phyloP scores from a whole-genome alignment of 106 monocot genomes.

The Platanthera zijinensis region DNA sequence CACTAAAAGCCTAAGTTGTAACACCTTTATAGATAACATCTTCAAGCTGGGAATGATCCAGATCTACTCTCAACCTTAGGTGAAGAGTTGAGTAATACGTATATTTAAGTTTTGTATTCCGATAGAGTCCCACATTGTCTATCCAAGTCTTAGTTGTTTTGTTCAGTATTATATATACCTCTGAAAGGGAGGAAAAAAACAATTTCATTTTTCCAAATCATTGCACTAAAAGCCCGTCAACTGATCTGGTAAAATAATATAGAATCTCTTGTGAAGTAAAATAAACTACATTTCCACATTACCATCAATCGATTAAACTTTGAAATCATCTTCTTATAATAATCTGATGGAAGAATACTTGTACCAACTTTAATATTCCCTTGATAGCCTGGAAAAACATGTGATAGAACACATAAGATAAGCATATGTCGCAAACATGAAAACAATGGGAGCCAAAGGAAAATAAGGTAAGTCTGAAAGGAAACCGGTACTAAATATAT shows the following conservation, averaged over 20 bases:
- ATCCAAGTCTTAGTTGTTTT: too few relatives aligned
- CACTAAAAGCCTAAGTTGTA: too few relatives aligned
- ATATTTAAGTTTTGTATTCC: too few relatives aligned
- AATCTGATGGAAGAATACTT: constrained; percentile 39
- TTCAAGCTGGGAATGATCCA: too few relatives aligned
- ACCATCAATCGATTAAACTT: constrained; percentile 55
- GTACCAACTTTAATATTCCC: constrained; percentile 20
- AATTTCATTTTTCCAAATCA: too few relatives aligned
- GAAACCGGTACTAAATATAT: not conserved
- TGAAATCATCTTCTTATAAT: constrained; percentile 28
- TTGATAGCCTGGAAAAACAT: constrained; percentile 11
- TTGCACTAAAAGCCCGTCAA: not conserved
- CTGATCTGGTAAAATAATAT: not conserved
- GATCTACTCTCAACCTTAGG: too few relatives aligned
- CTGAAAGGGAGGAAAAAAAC: too few relatives aligned
- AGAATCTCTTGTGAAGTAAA: not conserved
- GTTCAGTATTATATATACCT: too few relatives aligned
- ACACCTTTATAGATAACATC: too few relatives aligned
- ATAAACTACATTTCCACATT: constrained; percentile 9
- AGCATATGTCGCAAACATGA: not conserved
- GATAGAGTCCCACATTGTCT: too few relatives aligned
- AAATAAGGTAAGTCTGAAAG: not conserved
- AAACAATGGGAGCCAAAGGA: not conserved
- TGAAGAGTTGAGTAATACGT: too few relatives aligned
- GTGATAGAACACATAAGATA: not conserved